Base-by-base conservation (phyloP, 2,329 filamentous ascomycete genomes). In the Talaromyces sp. region DNA sequence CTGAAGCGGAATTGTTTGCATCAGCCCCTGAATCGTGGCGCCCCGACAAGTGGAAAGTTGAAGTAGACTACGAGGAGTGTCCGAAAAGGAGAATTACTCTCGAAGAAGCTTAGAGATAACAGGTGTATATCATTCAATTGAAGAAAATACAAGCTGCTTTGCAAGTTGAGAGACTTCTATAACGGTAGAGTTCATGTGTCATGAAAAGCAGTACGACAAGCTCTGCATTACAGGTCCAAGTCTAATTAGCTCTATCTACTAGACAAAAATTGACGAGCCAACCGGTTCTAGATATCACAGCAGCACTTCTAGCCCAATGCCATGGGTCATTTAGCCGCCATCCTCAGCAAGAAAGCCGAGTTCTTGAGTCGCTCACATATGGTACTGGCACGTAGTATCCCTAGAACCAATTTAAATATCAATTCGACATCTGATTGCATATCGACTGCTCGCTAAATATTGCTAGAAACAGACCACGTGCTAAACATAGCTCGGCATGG, bases 11-110 rank as follows among this genome's bases (percentile, higher is more conserved):
- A 9, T 56, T 56, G 31, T 56, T 56, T 37, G 52, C 31, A 37
- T 56, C 52, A n/a, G 52, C 52, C 14, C 52, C 52, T 37, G 31
- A 35, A 56, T 56, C 52, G 3, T 56, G 52, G 52, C 27, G 52
- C 14, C 52, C 52, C 14, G 52, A 35, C 52, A n/a, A 16, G 11
- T 56, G 52, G 52, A n/a, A 35, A 56, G 52, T 56, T 35, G 52
- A 56, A 56, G 3, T 56, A 35, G 52, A 56, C 14, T 56, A 56
- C 35, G 27, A 56, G 33, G 52, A 56, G 9, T 56, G 52, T 27
- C 52, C 52, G 4, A 56, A 54, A 37, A 56, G 31, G 27, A 7
- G 27, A 19, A 19, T 24, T 22, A 8, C 27, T 35, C 27, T 13
- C 9, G 19, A 47, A 8, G 43, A 22, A 47, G n/a, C 19, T 47